Evolutionary conservation across 768 basidiomycete species (phyloP).

Genomic region (Auricularia sp.): DNA sequence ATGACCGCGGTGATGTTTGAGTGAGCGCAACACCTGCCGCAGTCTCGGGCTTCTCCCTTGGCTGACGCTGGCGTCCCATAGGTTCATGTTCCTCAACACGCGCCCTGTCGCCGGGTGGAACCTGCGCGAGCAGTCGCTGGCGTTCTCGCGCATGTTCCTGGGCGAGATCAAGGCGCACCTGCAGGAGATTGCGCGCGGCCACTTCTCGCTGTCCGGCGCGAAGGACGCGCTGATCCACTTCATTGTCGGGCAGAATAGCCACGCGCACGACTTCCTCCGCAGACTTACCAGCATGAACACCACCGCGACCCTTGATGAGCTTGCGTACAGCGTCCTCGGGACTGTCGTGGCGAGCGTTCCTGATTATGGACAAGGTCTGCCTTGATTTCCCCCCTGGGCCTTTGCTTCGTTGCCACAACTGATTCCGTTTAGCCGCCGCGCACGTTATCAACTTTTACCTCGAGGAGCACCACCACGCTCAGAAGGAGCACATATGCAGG

Average conservation of each 20-base stretch:
- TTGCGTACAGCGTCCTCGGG: constrained; percentile 63
- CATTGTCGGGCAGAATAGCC: constrained; percentile 31
- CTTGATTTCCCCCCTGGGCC: background rate
- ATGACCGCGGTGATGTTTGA: constrained; percentile 64
- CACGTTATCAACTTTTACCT: constrained; percentile 60
- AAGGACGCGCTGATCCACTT: constrained; percentile 30
- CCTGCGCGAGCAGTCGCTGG: constrained; percentile 40
- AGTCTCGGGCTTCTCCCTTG: background rate
- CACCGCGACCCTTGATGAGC: constrained; percentile 47
- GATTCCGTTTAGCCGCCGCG: constrained; percentile 38
- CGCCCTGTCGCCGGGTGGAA: constrained; percentile 51
- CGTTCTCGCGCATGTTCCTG: constrained; percentile 44
- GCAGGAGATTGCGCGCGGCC: constrained; percentile 29
- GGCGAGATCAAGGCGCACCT: constrained; percentile 47
- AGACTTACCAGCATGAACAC: constrained; percentile 15
- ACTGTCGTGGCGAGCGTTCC: constrained; percentile 57
- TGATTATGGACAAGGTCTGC: constrained; percentile 56
- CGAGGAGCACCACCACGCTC: constrained; percentile 30
- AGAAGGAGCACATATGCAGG: constrained; percentile 14
- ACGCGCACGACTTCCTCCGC: constrained; percentile 26
- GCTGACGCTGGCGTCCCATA: constrained; percentile 16
- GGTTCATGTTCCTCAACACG: constrained; percentile 68
- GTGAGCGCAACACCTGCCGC: constrained; percentile 27
- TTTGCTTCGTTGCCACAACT: too few species aligned
- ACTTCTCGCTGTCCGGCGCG: constrained; percentile 31